A percentile compares a stretch with the other conserved stretches of the same genome.
These are phyloP conservation scores for Fraxinus nigra DNA, from an alignment of 305 asterid genomes.

Conservation along the genomic window DNA sequence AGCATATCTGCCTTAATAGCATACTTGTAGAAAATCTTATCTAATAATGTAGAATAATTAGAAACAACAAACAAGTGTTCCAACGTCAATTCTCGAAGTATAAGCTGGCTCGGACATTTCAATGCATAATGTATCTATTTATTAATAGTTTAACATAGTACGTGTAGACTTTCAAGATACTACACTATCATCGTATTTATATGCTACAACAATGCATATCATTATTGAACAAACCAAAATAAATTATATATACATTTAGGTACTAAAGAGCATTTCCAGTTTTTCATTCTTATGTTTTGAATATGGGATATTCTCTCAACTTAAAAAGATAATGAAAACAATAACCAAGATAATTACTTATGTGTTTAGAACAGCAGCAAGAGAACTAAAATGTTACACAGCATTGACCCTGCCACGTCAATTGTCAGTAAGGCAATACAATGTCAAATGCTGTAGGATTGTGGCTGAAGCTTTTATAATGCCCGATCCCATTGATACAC, in stretches of 20 bases:
- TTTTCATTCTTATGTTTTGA: neutral
- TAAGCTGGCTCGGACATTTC: neutral
- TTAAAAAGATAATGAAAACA: neutral
- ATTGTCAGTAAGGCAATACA: neutral
- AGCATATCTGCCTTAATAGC: neutral
- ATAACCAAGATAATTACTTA: neutral
- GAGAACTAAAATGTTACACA: neutral
- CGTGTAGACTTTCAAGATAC: neutral
- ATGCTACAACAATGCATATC: neutral
- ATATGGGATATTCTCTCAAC: neutral
- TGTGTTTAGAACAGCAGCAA: neutral
- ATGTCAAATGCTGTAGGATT: neutral
- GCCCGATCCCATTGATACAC: neutral
- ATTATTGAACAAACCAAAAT: neutral
- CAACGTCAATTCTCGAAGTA: neutral
- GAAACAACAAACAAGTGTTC: neutral
- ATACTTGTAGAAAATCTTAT: neutral
- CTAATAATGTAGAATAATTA: neutral
- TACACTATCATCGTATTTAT: neutral
- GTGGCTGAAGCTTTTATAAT: neutral
- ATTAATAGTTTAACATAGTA: neutral
- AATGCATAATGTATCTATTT: neutral
- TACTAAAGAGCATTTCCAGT: neutral
- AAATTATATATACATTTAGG: neutral
- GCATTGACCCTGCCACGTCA: neutral